Base-by-base conservation (phyloP, 495 filamentous ascomycete genomes). In the Tuber melanosporum region DNA sequence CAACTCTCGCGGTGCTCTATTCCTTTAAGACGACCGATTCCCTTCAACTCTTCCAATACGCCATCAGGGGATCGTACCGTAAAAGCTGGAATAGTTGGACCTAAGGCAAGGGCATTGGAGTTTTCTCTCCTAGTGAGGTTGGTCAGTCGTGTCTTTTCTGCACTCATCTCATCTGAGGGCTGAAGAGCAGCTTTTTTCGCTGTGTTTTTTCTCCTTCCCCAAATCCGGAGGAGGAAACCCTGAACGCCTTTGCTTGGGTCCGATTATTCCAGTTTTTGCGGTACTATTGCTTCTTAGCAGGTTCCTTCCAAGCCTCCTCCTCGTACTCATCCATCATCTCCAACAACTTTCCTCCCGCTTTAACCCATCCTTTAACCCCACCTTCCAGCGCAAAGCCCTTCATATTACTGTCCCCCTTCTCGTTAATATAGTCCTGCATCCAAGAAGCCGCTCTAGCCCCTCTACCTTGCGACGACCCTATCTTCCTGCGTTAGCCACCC, bases 301-400 rank as follows among this genome's bases (percentile, higher is more conserved):
- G 32, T 66, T 83, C 83, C 36, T 76, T 73, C 90, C 90, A 91
- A 2, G 84, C 84, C 52, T 82, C 76, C 14, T 81, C 85, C 72
- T 91, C 87, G 84, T 89, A 92, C 62, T 84, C 91, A 73, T 89
- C 87, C 86, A 92, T 89, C 83, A 85, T 84, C 72, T 84, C 78
- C 2, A 87, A 85, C 83, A 87, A 90, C 76, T 90, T 87, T 2
- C 78, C 81, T 2, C 91, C 91, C 10, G 85, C 87, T 1, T 75
- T 83, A 39, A 84, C 91, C 91, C 91, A 93, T 1, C 90, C 91
- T 70, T 87, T 88, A 78, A 93, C 89, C 0, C 91, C 91, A 0
- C 86, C 91, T 20, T 85, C 77, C 2, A 93, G 86, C 8, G 87
- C 86, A 73, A 89, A 74, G 75, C 91, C 92, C 79, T 88, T 76